Base-by-base conservation (phyloP, 345 rosid genomes). In the Crucihimalaya himalaica region DNA sequence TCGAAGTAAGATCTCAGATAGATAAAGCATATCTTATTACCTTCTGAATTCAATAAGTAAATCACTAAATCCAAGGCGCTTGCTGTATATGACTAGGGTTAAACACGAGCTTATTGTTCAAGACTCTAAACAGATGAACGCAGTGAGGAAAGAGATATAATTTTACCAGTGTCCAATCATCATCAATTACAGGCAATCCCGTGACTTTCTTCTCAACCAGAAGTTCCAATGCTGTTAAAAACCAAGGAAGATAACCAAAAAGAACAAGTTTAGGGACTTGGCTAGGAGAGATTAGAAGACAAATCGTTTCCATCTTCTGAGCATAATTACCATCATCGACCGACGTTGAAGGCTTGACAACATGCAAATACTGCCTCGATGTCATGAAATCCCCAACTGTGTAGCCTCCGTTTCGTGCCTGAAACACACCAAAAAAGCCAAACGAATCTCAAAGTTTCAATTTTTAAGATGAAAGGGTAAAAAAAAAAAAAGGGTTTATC, bases 371-470 rank as follows among this genome's bases (percentile, higher is more conserved):
- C 47, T 87, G 84, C 68, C 86, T 95, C 61, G 45, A 79, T 3
- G 99, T 91, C 97, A 91, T 95, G 71, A 89, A 88, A 85, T 91
- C 96, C 9, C 97, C 97, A 34, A 94, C 97, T 0, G 85, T 89
- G 47, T 85, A 94, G 10, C 83, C 72, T 21, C 89, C 97, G 58
- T 77, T 86, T 53, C 67, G 75, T 8, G 87, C 71, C 97, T 89
- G 82, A 63, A 58, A 52, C 32, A 63, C 51, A 19, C 19, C 7
- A 32, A 53, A 69, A 40, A 53, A 23, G 2, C 12, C 45, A 59
- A 39, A 66, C 29, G 42, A 58, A 69, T 37, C 35, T 39, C 48
- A 75, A 27, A 37, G 42, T 37, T 37, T 37, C 12, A 37, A 37
- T 37, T 37, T 37, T 9, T 37, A 35, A 35, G 40, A 35, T 10